phyloP scores from a whole-genome alignment of 2,329 filamentous ascomycete species.

The Bisporella sp. region DNA sequence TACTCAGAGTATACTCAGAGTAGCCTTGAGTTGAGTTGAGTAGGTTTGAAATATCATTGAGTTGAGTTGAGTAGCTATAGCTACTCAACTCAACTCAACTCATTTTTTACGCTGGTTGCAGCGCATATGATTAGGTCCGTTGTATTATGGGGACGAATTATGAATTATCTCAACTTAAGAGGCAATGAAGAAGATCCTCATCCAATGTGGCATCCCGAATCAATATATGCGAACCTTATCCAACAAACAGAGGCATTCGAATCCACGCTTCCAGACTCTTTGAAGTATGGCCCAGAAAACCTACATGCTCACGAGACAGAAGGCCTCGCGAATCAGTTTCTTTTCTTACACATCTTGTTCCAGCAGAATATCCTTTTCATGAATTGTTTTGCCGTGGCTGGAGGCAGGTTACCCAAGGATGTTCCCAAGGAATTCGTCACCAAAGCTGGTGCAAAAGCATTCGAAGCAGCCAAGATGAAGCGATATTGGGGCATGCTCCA shows the following conservation, averaged over 20 bases:
- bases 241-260: constrained; percentile 66
- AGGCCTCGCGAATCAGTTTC: constrained; percentile 80
- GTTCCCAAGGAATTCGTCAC: constrained; percentile 67
- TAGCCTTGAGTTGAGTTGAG: too few species aligned
- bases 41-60: too few species aligned
- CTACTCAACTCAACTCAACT: too few species aligned
- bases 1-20: too few species aligned
- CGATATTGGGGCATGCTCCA: constrained; percentile 98
- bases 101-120: too few species aligned
- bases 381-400: constrained; percentile 73
- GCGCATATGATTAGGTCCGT: constrained; percentile 84
- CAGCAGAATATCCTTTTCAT: constrained; percentile 89
- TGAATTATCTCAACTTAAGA: constrained; percentile 85
- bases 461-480: constrained; percentile 88
- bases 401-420: constrained; percentile 56
- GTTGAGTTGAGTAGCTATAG: too few species aligned
- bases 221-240: constrained; percentile 64
- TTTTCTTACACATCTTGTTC: constrained; percentile 84
- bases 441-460: constrained; percentile 66
- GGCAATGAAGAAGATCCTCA: constrained; percentile 72
- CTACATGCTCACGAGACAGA: constrained; percentile 78
- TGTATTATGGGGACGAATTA: constrained; percentile 82
- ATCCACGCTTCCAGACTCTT: constrained; percentile 56
- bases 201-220: constrained; percentile 78
- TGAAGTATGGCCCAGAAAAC: constrained; percentile 77